Conservation (phyloP, 2,329 filamentous ascomycete species). For the Biscogniauxia sp. region DNA sequence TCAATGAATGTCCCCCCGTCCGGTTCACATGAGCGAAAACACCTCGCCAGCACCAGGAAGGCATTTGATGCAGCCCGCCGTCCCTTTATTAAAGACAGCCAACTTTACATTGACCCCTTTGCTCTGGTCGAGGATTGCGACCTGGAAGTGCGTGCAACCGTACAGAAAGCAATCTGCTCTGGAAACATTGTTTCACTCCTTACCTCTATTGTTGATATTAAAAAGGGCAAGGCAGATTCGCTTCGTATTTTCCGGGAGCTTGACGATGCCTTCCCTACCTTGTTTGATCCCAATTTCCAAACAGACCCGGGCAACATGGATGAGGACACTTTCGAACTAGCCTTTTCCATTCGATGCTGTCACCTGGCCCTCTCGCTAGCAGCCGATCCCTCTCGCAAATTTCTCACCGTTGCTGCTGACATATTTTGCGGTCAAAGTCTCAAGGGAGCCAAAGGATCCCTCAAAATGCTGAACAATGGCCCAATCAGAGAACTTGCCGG, state of each 20-base stretch:
- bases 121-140: slow-evolving; percentile 15
- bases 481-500: slow-evolving; percentile 21
- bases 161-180: slow-evolving; percentile 15
- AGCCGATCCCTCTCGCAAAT: slow-evolving; percentile 7
- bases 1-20: slow-evolving; percentile 12
- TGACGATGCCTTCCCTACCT: slow-evolving; percentile 21
- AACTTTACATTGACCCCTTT: slow-evolving; percentile 18
- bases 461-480: slow-evolving; percentile 13
- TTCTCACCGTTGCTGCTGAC: slow-evolving; percentile 17
- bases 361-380: slow-evolving; percentile 19
- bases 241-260: slow-evolving; percentile 22
- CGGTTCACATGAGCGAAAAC: slow-evolving; percentile 13
- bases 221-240: slow-evolving; percentile 4
- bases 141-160: slow-evolving; percentile 6
- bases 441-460: slow-evolving; percentile 5
- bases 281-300: slow-evolving; percentile 10
- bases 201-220: slow-evolving; percentile 17
- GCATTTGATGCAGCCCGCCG: slow-evolving; percentile 19
- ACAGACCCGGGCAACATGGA: slow-evolving; percentile 2
- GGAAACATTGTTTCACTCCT: slow-evolving; percentile 29
- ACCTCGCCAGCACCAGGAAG: slow-evolving; percentile 12
- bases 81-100: slow-evolving; percentile 12
- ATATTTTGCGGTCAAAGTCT: slow-evolving; percentile 24
- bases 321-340: slow-evolving; percentile 13
- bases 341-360: slow-evolving; percentile 25